Base-by-base conservation (phyloP, 306 rosid genomes). In the Senna tora region DNA sequence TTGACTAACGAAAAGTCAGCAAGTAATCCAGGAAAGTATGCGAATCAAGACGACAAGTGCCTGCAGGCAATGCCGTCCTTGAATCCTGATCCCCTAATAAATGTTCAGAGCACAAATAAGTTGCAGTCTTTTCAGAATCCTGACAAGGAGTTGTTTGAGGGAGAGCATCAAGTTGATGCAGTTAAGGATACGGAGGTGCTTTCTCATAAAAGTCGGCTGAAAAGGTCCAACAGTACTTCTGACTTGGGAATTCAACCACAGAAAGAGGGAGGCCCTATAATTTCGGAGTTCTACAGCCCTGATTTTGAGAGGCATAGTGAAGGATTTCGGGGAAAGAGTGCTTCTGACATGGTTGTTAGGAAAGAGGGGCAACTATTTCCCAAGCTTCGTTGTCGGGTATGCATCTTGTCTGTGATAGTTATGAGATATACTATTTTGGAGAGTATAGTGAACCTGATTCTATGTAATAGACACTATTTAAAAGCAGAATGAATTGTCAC, bases 361-460 rank as follows among this genome's bases (percentile, higher is more conserved):
- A 79, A 71, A 67, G 93, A 86, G 41, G 96, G 87, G 49, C 92
- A 82, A 57, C 75, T 71, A 57, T 70, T 73, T 85, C 96, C 92
- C 43, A 95, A 89, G 84, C 92, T 92, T 59, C 87, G 89, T 77
- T 88, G 96, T 59, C 96, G 96, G 95, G 97, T 95, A 82, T 82
- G 96, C 60, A 59, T 66, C 53, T 63, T 66, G 43, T 20, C n/a
- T 57, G 57, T 56, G 79, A 69, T 17, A 38, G 14, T 76, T 43
- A 49, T 47, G 13, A 49, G 34, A 54, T 33, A 46, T 73, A 61
- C 41, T 54, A 32, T 50, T 32, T 7, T 38, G 21, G 49, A 71
- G 55, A 68, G 10, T 4, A 52, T 58, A 51, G 69, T 55, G 28
- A 22, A 30, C 28, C 14, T 4, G 49, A 63, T 20, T 28, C 20